Evolutionary conservation across 495 filamentous ascomycete species (phyloP), one percentile per base, ranked within the genome.

Genomic region (Xylaria nigripes): DNA sequence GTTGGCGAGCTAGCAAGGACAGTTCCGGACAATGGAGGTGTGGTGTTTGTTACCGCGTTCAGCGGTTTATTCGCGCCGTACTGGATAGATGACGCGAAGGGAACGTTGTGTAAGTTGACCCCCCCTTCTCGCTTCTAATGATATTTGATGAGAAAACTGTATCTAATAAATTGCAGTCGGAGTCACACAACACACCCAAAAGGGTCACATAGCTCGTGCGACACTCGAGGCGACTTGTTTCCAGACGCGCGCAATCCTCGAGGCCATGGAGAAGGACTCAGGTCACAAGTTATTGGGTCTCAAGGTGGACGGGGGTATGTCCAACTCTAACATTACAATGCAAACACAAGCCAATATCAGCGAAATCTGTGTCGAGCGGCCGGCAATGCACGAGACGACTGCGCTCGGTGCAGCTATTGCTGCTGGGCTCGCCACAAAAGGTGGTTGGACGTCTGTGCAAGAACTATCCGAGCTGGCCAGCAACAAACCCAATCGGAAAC

Each of bases 61-160:
- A 93, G 87, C 73, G 92, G 92, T 56, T 77, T 97, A 1, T 96
- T 96, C 68, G 92, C 92, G 16, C 92, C 92, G n/a, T 96, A 96
- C 68, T 97, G 92, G 92, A 95, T 96, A 57, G 92, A 96, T 67
- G 89, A 95, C 70, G 90, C 90, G 29, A 85, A 90, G 69, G 92
- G 92, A 48, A 96, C 91, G 1, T 82, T 93, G 19, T 91, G 84
- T 87, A 74, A 75, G 81, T 72, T 59, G 1, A 0, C 1, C 27
- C 27, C 12, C 10, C 1, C 27, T 19, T 6, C 10, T 24, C 18
- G 0, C 4, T 21, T 6, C 22, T 23, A 12, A 52, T n/a, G 29
- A 18, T 45, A 13, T 21, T 21, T 16, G 2, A 36, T 2, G 6
- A 21, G 22, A 25, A n/a, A 18, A 10, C 8, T 50, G 44, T 55